Percentiles rank a stretch among this genome's conserved stretches.
phyloP scores from a whole-genome alignment of 116 monocot species.

The Iris pallida region DNA sequence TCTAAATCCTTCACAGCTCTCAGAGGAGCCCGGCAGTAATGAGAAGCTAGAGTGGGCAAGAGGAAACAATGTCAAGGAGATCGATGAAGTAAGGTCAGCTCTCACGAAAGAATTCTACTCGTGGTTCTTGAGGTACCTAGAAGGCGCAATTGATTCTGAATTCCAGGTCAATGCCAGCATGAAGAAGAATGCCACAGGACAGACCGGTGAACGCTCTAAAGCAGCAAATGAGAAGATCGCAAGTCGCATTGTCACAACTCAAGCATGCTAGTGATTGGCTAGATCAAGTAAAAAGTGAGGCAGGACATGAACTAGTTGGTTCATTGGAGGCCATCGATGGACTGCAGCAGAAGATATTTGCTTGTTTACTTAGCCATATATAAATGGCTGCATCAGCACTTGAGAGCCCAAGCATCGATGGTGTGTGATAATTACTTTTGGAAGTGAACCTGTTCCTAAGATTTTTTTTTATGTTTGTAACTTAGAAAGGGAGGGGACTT shows the following conservation, averaged over 20 bases:
- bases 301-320: constrained; percentile 15
- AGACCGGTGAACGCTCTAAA: constrained; percentile 16
- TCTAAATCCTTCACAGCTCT: constrained; percentile 29
- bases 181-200: constrained; percentile 31
- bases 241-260: constrained; percentile 58
- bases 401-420: no score
- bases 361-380: no score
- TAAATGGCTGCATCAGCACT: no score
- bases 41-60: no score
- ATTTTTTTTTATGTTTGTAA: no score
- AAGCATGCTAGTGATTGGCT: constrained; percentile 79
- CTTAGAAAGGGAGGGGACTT: no score
- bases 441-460: no score
- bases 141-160: constrained; percentile 43
- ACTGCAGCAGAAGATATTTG: constrained; percentile 75
- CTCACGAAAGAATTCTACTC: constrained; percentile 58
- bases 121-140: constrained; percentile 83
- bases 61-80: no score
- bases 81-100: no score
- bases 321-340: constrained; percentile 34
- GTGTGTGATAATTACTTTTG: no score
- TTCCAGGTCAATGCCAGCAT: constrained; percentile 30
- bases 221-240: constrained; percentile 51
- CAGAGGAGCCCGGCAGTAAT: no score
- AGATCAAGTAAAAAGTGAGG: constrained; percentile 44